Conservation (phyloP, 1,284 basidiomycete species). For the Kwoniella shivajii region DNA sequence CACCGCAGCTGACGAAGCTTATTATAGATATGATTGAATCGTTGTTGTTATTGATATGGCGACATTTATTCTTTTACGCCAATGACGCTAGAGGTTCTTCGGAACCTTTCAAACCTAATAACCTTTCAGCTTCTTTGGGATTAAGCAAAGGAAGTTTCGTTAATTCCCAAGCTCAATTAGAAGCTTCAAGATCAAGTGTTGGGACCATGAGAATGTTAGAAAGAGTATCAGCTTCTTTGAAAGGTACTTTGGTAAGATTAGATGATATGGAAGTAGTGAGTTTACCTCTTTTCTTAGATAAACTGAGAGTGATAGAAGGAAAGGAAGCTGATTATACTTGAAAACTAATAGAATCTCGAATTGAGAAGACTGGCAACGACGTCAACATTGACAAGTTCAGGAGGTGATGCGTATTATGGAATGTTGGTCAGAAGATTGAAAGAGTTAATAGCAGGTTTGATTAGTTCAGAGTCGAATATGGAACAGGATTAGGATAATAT, state of each 20-base stretch:
- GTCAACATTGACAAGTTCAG: not conserved
- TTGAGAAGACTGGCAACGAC: slow-evolving; percentile 22
- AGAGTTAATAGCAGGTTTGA: slow-evolving; percentile 44
- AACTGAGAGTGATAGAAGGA: not conserved
- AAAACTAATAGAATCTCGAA: slow-evolving; percentile 27
- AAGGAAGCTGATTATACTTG: not conserved
- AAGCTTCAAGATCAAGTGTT: slow-evolving; percentile 24
- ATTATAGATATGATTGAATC: slow-evolving; percentile 73
- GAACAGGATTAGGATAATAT: slow-evolving; percentile 3
- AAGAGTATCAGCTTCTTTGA: slow-evolving; percentile 40
- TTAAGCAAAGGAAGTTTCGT: slow-evolving; percentile 24
- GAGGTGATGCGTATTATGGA: slow-evolving; percentile 41
- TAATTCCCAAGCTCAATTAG: slow-evolving; percentile 18
- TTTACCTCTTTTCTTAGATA: not conserved
- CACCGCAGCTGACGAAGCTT: not conserved
- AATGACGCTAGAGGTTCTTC: slow-evolving; percentile 39
- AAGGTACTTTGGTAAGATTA: slow-evolving; percentile 46
- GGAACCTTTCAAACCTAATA: slow-evolving; percentile 38
- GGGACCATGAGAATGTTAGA: slow-evolving; percentile 36
- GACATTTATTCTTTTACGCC: slow-evolving; percentile 68
- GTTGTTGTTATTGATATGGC: slow-evolving; percentile 74
- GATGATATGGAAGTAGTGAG: slow-evolving; percentile 52
- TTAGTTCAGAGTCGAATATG: not conserved
- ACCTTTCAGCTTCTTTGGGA: slow-evolving; percentile 34
- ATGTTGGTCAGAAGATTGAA: slow-evolving; percentile 49